These are phyloP conservation scores for Hysterangium stoloniferum DNA, from an alignment of 768 basidiomycete genomes.

Conservation along the genomic window DNA sequence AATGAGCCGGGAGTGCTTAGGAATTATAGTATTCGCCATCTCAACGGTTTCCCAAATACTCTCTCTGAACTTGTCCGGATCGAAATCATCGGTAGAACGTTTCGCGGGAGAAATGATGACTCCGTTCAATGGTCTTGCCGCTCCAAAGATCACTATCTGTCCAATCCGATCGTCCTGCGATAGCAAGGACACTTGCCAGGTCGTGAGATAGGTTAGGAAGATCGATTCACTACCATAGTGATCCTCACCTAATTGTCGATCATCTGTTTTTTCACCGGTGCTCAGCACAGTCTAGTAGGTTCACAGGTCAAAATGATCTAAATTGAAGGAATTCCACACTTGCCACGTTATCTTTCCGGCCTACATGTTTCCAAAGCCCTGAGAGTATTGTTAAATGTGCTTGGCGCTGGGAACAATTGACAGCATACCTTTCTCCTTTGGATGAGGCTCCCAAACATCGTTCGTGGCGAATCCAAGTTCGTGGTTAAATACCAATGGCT, in stretches of 20 bases:
- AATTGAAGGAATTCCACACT: background rate
- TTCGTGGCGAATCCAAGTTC: background rate
- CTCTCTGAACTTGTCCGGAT: conserved; percentile 12
- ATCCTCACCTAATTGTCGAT: conserved; percentile 20
- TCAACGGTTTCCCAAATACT: conserved; percentile 19
- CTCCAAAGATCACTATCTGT: conserved; percentile 20
- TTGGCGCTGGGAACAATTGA: background rate
- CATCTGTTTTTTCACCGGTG: conserved; percentile 25
- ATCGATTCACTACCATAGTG: background rate
- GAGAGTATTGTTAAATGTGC: background rate
- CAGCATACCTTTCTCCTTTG: background rate
- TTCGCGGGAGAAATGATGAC: conserved; percentile 14
- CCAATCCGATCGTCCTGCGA: conserved; percentile 17
- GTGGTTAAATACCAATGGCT: background rate
- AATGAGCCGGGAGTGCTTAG: conserved; percentile 22
- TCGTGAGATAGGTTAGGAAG: background rate
- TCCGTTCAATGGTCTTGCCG: conserved; percentile 20
- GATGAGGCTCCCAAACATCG: conserved; percentile 3
- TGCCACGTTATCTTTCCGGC: background rate
- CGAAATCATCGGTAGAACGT: background rate
- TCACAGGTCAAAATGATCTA: background rate
- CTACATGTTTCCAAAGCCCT: background rate
- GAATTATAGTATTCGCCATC: conserved; percentile 20
- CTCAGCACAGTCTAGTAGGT: conserved; percentile 18
- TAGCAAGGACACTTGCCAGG: conserved; percentile 17